Percentiles rank a stretch among this genome's conserved stretches.
Conservation (phyloP, 1,284 basidiomycete genomes). For the Phylloporus sp. region DNA sequence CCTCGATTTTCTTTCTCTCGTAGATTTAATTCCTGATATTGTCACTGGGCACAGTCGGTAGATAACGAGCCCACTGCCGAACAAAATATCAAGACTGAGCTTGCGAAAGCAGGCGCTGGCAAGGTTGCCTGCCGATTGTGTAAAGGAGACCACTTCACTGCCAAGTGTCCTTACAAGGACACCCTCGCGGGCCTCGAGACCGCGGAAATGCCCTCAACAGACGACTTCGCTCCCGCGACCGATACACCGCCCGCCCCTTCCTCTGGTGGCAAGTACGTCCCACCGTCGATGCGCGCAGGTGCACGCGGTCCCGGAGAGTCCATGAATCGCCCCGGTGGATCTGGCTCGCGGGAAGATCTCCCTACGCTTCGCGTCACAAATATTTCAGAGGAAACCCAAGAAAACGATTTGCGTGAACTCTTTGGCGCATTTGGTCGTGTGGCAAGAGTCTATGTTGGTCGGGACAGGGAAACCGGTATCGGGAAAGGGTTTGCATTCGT, state of each 20-base stretch:
- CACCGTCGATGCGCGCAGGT: constrained; percentile 85
- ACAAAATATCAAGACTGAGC: constrained; percentile 71
- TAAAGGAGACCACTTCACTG: constrained; percentile 97
- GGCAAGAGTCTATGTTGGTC: constrained; percentile 91
- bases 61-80: constrained; percentile 76
- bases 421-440: constrained; percentile 88
- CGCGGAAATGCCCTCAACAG: constrained; percentile 52
- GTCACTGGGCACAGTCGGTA: constrained; percentile 40
- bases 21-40: background rate
- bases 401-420: constrained; percentile 92
- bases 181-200: constrained; percentile 81
- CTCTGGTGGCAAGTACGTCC: constrained; percentile 85
- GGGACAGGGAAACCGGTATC: constrained; percentile 93
- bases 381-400: constrained; percentile 93
- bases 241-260: constrained; percentile 42
- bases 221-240: constrained; percentile 54
- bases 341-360: constrained; percentile 78
- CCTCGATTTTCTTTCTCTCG: background rate
- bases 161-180: constrained; percentile 98
- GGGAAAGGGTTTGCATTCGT: constrained; percentile 98
- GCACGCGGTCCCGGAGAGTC: constrained; percentile 78
- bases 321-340: constrained; percentile 64
- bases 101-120: constrained; percentile 76
- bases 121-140: constrained; percentile 94
- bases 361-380: constrained; percentile 98